Evolutionary conservation across 805 yeast genomes (phyloP).

Genomic region (Candida dajiaensis): DNA sequence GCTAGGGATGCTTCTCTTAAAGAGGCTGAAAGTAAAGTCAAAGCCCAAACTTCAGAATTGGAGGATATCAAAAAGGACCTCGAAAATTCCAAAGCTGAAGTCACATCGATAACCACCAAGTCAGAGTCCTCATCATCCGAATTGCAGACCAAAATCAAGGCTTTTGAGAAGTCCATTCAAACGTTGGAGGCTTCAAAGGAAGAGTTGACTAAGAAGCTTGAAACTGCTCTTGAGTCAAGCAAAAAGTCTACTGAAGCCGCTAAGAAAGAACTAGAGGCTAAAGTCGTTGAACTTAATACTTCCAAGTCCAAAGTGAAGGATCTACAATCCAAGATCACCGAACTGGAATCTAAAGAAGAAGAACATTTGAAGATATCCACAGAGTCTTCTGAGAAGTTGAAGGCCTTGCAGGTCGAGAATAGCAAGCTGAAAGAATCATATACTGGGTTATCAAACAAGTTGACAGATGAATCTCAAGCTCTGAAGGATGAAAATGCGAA

Average conservation of each 20-base stretch:
- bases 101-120: background rate
- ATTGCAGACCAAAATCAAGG: background rate
- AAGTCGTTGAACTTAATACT: conserved; percentile 2
- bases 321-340: background rate
- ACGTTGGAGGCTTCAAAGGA: background rate
- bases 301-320: background rate
- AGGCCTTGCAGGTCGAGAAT: background rate
- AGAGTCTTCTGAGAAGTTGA: background rate
- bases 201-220: background rate
- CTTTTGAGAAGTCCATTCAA: background rate
- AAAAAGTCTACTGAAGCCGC: conserved; percentile 2
- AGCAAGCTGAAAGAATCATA: background rate
- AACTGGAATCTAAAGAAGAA: background rate
- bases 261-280: conserved; percentile 2
- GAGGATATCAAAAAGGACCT: background rate
- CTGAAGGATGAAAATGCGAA: conserved; percentile 4
- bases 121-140: background rate
- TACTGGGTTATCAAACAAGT: background rate
- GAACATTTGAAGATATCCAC: background rate
- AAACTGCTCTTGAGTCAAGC: background rate
- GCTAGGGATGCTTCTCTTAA: background rate
- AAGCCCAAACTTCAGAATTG: background rate
- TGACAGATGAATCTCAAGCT: background rate
- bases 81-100: background rate
- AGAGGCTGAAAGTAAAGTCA: background rate